Conservation (phyloP, 2,329 filamentous ascomycete genomes). For the Colletotrichum siamense region DNA sequence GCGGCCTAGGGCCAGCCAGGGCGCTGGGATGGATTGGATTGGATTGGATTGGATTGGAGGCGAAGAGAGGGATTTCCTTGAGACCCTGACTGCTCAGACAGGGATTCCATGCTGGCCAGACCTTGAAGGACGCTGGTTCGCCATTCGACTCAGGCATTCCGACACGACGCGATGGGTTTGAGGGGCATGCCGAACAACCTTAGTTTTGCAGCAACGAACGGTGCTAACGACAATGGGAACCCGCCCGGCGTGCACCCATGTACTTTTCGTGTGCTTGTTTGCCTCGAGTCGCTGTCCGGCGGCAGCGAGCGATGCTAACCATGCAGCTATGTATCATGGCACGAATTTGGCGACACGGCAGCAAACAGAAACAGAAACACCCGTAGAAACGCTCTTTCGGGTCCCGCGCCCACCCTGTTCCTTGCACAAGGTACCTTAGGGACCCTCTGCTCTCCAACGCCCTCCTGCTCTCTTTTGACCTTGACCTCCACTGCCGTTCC, state of each 20-base stretch:
- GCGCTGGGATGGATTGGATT: not conserved
- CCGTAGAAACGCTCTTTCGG: not conserved
- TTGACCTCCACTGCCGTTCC: not conserved
- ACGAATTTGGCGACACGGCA: not conserved
- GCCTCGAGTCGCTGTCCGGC: not conserved
- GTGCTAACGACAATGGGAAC: slow-evolving; percentile 1
- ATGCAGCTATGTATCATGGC: not conserved
- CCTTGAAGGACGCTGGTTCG: not conserved
- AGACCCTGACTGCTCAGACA: not conserved
- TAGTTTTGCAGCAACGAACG: not conserved
- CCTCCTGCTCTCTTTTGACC: not conserved
- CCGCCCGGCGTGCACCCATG: not conserved
- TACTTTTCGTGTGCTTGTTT: not conserved
- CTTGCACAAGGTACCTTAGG: not conserved
- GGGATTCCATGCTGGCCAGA: not conserved
- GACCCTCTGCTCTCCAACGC: not conserved
- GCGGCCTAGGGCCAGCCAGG: not conserved
- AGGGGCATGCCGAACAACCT: slow-evolving; percentile 6
- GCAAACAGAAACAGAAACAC: slow-evolving; percentile 1
- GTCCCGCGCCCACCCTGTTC: slow-evolving; percentile 1
- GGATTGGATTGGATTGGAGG: not conserved
- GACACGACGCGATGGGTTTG: slow-evolving; percentile 3
- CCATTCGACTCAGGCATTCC: slow-evolving; percentile 12
- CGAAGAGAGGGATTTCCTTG: not conserved
- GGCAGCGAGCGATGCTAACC: not conserved